Base-by-base conservation (phyloP, 768 basidiomycete genomes). In the Leccinum boreale region DNA sequence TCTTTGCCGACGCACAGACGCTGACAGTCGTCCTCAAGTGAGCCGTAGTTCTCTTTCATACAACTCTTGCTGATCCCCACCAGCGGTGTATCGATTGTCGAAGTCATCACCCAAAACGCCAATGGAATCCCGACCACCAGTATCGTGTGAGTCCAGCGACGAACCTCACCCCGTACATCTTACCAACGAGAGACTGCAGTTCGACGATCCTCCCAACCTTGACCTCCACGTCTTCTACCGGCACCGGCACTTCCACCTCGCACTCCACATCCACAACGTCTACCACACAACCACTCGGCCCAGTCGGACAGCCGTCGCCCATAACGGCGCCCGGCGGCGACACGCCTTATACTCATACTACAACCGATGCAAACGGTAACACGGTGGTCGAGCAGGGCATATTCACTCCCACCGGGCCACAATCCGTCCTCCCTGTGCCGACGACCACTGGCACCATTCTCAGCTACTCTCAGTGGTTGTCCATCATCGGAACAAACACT, bases 231-330 rank as follows among this genome's bases (percentile, higher is more conserved):
- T 11, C 66, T 19, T 44, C 60, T 11, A n/a, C 58, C 17, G 49
- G 70, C 7, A 62, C 73, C 14, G 49, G 70, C 7, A 62, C 73
- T 15, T 31, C 67, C 42, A 66, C 59, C 49, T 23, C 70, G 17
- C 46, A 55, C 8, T 11, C 24, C 14, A 59, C 46, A 31, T 60
- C 71, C 2, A 59, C 73, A 0, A 35, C 67, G 9, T 19, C 66
- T 17, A 53, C 73, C 9, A 7, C 65, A 24, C 53, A 45, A n/a
- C 57, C 48, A 12, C 65, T 50, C 53, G 72, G 55, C 23, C 68
- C 85, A 3, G 86, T 88, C 0, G 87, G 79, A 7, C 78, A 81
- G 61, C 84, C 85, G 23, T 75, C 65, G 3, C 29, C 79, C 5
- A 74, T 62, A 21, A 65, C 42, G 5, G 42, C 71, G 3, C 74